A percentile compares a stretch with the other conserved stretches of the same genome.
Conservation (phyloP, 1,139 yeast genomes). For the Candida smagusa region DNA sequence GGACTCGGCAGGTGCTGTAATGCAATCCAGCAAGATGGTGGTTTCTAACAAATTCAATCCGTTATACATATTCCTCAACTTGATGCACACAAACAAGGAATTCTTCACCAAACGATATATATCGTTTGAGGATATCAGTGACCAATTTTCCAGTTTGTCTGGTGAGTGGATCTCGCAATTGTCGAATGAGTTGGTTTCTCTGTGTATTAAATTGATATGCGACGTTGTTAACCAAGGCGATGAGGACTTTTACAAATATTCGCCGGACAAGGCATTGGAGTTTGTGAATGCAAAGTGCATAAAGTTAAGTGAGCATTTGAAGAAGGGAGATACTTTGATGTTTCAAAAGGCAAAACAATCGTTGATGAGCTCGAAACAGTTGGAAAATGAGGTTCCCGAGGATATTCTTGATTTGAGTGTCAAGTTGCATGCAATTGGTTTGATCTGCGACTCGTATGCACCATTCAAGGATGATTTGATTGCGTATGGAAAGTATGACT, state of each 20-base stretch:
- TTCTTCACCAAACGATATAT: constrained; percentile 33
- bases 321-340: constrained; percentile 11
- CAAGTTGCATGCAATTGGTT: constrained; percentile 25
- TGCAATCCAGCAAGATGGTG: constrained; percentile 36
- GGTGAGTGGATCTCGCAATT: constrained; percentile 7
- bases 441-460: constrained; percentile 27
- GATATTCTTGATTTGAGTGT: constrained; percentile 24
- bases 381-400: constrained; percentile 22
- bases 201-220: constrained; percentile 33
- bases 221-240: constrained; percentile 47
- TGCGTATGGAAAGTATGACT: constrained; percentile 18
- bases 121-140: constrained; percentile 48
- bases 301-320: constrained; percentile 24
- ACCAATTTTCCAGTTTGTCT: constrained; percentile 22
- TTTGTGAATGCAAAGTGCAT: constrained; percentile 31
- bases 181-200: constrained; percentile 1
- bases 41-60: constrained; percentile 43
- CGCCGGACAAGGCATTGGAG: constrained; percentile 26
- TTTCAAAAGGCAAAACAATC: constrained; percentile 14
- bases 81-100: constrained; percentile 28
- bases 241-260: constrained; percentile 46
- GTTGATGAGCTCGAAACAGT: constrained; percentile 19
- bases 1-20: constrained; percentile 22
- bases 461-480: constrained; percentile 16
- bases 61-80: constrained; percentile 37